Conservation (phyloP, 768 basidiomycete species). For the Trametes coccinea region DNA sequence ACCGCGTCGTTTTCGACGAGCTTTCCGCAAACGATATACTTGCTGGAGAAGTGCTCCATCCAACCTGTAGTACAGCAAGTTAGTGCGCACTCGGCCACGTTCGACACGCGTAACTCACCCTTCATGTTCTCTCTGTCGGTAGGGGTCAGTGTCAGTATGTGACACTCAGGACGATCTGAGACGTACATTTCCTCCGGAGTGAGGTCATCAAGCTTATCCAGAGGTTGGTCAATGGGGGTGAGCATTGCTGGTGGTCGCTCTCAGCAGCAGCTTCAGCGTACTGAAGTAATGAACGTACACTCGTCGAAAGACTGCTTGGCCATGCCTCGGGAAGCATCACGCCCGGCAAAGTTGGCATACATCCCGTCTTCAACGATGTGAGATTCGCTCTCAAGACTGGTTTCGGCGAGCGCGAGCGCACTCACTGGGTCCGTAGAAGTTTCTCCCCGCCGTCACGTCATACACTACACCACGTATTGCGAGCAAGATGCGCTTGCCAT, state of each 20-base stretch:
- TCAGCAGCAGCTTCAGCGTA: background rate
- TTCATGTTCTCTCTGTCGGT: conserved; percentile 83
- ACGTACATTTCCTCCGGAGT: conserved; percentile 80
- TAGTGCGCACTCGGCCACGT: background rate
- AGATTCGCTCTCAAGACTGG: background rate
- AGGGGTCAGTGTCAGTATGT: too few relatives aligned
- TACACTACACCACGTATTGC: conserved; percentile 89
- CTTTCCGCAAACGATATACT: conserved; percentile 88
- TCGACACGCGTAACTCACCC: conserved; percentile 44
- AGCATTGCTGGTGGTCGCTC: conserved; percentile 69
- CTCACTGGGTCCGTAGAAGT: conserved; percentile 95
- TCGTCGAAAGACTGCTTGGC: conserved; percentile 94
- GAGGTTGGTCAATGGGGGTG: conserved; percentile 79
- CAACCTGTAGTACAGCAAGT: conserved; percentile 54
- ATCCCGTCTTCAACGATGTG: conserved; percentile 66
- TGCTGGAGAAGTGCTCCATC: conserved; percentile 92
- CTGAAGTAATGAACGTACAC: conserved; percentile 49
- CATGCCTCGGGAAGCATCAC: conserved; percentile 96
- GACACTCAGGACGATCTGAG: background rate
- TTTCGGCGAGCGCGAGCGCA: conserved; percentile 6
- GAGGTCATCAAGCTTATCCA: conserved; percentile 83
- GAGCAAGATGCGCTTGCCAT: conserved; percentile 74
- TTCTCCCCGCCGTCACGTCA: conserved; percentile 86
- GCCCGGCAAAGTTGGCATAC: conserved; percentile 96
- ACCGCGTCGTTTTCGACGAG: conserved; percentile 74